These are phyloP conservation scores for Leptodontidium sp. DNA, from an alignment of 2,329 filamentous ascomycete species.

Conservation along the genomic window DNA sequence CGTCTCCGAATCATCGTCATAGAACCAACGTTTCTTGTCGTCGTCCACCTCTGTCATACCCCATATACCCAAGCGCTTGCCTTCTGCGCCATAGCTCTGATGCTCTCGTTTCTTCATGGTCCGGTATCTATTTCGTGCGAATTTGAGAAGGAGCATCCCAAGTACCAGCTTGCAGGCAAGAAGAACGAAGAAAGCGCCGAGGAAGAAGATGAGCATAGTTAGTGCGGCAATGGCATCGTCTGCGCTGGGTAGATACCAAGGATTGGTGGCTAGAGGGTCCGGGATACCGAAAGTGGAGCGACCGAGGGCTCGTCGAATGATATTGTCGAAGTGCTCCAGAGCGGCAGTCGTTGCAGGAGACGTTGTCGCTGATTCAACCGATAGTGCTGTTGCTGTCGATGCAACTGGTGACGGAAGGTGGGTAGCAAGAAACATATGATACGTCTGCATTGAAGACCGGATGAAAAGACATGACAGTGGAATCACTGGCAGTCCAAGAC, in stretches of 20 bases:
- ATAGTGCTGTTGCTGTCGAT: constrained; percentile 70
- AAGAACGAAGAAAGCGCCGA: constrained; percentile 84
- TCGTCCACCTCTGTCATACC: constrained; percentile 89
- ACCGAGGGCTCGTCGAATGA: constrained; percentile 80
- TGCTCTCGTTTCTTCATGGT: constrained; percentile 75
- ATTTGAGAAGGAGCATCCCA: constrained; percentile 85
- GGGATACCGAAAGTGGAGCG: constrained; percentile 70
- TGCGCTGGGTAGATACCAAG: constrained; percentile 50
- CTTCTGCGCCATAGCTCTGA: constrained; percentile 71
- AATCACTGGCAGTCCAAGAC: constrained; percentile 89
- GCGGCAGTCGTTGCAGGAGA: constrained; percentile 81
- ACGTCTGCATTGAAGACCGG: constrained; percentile 91
- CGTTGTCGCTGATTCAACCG: constrained; percentile 65
- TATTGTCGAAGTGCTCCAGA: constrained; percentile 78
- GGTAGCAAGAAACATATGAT: constrained; percentile 95
- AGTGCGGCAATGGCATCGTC: constrained; percentile 78
- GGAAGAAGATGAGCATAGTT: constrained; percentile 87
- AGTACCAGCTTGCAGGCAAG: constrained; percentile 85
- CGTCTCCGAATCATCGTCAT: constrained; percentile 82
- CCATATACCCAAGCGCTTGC: constrained; percentile 80
- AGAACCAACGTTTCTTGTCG: constrained; percentile 85
- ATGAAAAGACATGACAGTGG: constrained; percentile 96
- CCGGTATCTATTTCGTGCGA: constrained; percentile 79
- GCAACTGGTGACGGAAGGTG: constrained; percentile 79
- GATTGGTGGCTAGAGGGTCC: constrained; percentile 44